Evolutionary conservation across 257 asterid genomes (phyloP).

Genomic region (Ocimum tenuiflorum): DNA sequence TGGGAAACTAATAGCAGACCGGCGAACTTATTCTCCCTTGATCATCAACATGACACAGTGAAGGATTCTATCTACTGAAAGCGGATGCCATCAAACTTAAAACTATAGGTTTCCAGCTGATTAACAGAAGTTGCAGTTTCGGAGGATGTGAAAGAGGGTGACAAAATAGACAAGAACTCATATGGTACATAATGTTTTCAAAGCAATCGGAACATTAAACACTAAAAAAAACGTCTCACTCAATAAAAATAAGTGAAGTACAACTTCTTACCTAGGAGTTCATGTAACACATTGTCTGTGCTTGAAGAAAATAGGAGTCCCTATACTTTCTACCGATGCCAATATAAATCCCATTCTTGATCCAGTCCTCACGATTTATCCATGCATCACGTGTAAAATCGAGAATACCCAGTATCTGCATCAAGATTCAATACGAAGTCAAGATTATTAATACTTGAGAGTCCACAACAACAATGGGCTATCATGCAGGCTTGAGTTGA

Average conservation of each 20-base stretch:
- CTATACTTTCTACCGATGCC: conserved; percentile 83
- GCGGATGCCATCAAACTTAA: neutral
- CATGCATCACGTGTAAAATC: conserved; percentile 86
- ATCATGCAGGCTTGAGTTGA: neutral
- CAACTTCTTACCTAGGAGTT: conserved; percentile 40
- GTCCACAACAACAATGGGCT: neutral
- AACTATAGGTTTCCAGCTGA: neutral
- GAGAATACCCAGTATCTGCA: conserved; percentile 79
- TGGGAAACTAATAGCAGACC: neutral
- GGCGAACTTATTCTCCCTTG: neutral
- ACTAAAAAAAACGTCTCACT: neutral
- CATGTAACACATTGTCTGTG: conserved; percentile 76
- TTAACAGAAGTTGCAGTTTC: neutral
- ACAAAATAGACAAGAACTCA: neutral
- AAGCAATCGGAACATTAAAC: neutral
- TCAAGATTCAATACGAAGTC: conserved; percentile 3
- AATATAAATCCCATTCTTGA: conserved; percentile 59
- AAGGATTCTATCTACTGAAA: neutral
- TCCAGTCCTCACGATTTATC: conserved; percentile 94
- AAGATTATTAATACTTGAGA: neutral
- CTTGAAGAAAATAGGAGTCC: conserved; percentile 88
- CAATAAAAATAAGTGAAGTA: neutral
- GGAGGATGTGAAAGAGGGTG: neutral
- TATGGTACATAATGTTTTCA: neutral
- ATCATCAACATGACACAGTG: neutral